These are phyloP conservation scores for Pythium chondricola DNA, from an alignment of 352 stramenopile species.

Conservation along the genomic window DNA sequence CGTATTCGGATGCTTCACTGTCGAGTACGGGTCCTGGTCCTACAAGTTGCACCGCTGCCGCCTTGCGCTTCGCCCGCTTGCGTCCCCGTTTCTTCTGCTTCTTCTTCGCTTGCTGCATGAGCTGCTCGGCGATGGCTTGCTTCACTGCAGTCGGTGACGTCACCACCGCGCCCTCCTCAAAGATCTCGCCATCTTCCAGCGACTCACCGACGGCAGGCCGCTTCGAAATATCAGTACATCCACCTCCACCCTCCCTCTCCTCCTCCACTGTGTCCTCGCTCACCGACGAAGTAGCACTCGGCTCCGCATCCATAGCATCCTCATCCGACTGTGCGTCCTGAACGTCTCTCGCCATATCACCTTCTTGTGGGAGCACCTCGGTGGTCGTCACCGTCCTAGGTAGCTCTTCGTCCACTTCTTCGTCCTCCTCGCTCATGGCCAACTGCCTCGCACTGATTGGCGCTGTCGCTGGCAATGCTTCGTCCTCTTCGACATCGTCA, in stretches of 20 bases:
- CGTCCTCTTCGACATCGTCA: constrained; percentile 2
- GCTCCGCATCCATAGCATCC: neutral
- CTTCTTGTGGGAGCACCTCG: neutral
- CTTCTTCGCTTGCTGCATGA: constrained; percentile 24
- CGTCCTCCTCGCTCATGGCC: constrained; percentile 9
- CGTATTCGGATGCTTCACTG: constrained; percentile 6
- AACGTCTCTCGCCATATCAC: constrained; percentile 2
- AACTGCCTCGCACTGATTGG: neutral
- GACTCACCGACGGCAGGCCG: constrained; percentile 2
- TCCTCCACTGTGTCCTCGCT: neutral
- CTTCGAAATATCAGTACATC: neutral
- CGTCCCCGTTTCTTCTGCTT: constrained; percentile 75
- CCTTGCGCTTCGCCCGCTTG: constrained; percentile 72
- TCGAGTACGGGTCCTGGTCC: neutral
- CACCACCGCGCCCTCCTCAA: constrained; percentile 44
- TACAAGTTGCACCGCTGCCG: constrained; percentile 38
- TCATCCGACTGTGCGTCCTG: constrained; percentile 4
- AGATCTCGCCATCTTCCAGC: constrained; percentile 73
- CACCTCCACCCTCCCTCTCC: neutral
- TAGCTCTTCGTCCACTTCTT: constrained; percentile 32
- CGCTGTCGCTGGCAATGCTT: neutral
- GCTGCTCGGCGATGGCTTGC: constrained; percentile 29
- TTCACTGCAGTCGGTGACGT: constrained; percentile 34
- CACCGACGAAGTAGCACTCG: neutral
- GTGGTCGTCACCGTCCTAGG: constrained; percentile 7